A percentile compares a stretch with the other conserved stretches of the same genome.
phyloP scores from a whole-genome alignment of 768 basidiomycete genomes.

The Trametopsis cervina region DNA sequence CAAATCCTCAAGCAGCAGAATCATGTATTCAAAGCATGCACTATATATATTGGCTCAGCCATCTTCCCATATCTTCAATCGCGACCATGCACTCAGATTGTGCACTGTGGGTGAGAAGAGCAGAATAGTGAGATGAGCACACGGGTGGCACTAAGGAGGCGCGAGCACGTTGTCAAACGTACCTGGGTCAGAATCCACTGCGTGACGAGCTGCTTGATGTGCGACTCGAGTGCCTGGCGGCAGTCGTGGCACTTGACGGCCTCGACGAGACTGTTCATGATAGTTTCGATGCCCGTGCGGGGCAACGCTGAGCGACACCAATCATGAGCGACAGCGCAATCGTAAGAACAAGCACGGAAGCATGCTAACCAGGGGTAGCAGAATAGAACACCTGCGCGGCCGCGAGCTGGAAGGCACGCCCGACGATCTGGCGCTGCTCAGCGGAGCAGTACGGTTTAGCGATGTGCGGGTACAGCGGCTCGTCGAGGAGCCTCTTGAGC shows the following conservation, averaged over 20 bases:
- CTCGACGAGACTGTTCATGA: background rate
- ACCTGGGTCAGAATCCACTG: background rate
- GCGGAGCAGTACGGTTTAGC: conserved; percentile 63
- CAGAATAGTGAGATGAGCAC: too few species aligned
- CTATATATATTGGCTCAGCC: too few species aligned
- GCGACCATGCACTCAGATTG: too few species aligned
- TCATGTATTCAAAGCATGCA: too few species aligned
- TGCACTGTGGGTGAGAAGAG: too few species aligned
- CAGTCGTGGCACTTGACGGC: background rate
- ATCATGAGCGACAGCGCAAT: background rate
- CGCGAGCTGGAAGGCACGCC: background rate
- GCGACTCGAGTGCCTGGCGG: background rate
- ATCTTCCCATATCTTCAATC: too few species aligned
- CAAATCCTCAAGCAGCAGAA: too few species aligned
- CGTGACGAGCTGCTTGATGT: background rate
- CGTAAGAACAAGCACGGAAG: background rate
- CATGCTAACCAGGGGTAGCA: background rate
- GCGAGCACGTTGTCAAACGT: too few species aligned
- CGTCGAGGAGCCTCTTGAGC: conserved; percentile 66
- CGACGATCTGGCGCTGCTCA: conserved; percentile 21
- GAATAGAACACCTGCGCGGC: background rate
- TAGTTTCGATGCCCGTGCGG: background rate
- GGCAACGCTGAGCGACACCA: background rate
- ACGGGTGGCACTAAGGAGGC: too few species aligned
- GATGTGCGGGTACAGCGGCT: conserved; percentile 67